Conservation (phyloP, 2,329 filamentous ascomycete genomes). For the Curvularia sp. region DNA sequence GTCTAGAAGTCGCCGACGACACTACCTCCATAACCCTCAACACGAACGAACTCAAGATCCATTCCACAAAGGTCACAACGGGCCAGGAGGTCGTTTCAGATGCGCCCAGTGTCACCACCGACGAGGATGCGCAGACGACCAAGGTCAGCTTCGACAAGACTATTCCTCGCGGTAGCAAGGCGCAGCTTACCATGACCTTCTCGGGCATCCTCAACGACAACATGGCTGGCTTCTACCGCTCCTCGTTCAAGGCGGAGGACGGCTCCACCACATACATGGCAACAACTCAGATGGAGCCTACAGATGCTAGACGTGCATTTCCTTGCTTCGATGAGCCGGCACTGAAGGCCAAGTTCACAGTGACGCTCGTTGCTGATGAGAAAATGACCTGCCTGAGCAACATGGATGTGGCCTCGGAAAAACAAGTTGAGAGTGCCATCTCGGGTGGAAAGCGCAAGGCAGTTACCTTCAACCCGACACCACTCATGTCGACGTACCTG, state of each 20-base stretch:
- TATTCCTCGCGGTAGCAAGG: slow-evolving; percentile 77
- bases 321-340: slow-evolving; percentile 97
- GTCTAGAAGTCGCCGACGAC: slow-evolving; percentile 82
- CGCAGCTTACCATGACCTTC: slow-evolving; percentile 78
- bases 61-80: slow-evolving; percentile 71
- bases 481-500: slow-evolving; percentile 95
- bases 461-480: slow-evolving; percentile 90
- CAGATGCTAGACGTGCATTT: slow-evolving; percentile 89
- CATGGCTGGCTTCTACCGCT: slow-evolving; percentile 97
- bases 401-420: slow-evolving; percentile 89
- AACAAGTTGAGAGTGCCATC: slow-evolving; percentile 70
- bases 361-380: slow-evolving; percentile 90
- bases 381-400: slow-evolving; percentile 91
- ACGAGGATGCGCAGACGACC: slow-evolving; percentile 81
- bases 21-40: slow-evolving; percentile 87
- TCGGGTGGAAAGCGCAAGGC: slow-evolving; percentile 75
- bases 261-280: slow-evolving; percentile 83
- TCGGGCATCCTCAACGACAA: slow-evolving; percentile 85
- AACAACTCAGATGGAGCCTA: slow-evolving; percentile 95
- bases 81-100: slow-evolving; percentile 65
- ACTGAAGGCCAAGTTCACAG: slow-evolving; percentile 89
- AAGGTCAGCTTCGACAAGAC: slow-evolving; percentile 79
- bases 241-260: slow-evolving; percentile 84
- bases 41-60: slow-evolving; percentile 83
- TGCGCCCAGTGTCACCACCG: slow-evolving; percentile 72